phyloP scores from a whole-genome alignment of 2,329 filamentous ascomycete species.

The Penicillium sp. region DNA sequence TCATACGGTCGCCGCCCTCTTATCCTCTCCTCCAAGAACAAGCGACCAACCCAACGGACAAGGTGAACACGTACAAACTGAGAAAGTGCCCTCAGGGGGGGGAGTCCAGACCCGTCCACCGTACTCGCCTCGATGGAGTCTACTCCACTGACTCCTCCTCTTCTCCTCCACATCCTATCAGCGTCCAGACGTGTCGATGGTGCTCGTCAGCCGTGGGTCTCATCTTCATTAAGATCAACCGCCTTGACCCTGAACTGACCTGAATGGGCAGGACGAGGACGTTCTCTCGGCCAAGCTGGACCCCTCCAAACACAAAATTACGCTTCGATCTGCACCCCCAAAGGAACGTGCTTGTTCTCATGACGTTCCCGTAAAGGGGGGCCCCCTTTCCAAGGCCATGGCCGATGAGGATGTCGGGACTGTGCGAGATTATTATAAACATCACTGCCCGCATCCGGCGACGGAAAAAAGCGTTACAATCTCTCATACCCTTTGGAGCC shows the following conservation, averaged over 20 bases:
- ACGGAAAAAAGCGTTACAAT: background rate
- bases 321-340: conserved; percentile 11
- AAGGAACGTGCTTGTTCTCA: conserved; percentile 4
- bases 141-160: conserved; percentile 10
- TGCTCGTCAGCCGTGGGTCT: conserved; percentile 22
- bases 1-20: too few relatives aligned
- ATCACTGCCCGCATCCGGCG: conserved; percentile 18
- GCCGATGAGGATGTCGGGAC: background rate
- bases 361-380: conserved; percentile 24
- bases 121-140: conserved; percentile 2
- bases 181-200: background rate
- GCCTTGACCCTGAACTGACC: conserved; percentile 11
- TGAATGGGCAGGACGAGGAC: background rate
- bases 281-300: background rate
- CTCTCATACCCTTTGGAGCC: background rate
- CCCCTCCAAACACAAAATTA: conserved; percentile 3
- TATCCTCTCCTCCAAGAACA: too few relatives aligned
- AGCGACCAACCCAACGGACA: too few relatives aligned
- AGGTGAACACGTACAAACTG: too few relatives aligned
- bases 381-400: background rate
- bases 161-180: conserved; percentile 4
- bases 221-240: conserved; percentile 20
- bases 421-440: conserved; percentile 7
- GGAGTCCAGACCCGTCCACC: background rate
- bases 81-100: too few relatives aligned